Evolutionary conservation across 2,329 filamentous ascomycete species (phyloP).

Genomic region (Scorias spongiosa): DNA sequence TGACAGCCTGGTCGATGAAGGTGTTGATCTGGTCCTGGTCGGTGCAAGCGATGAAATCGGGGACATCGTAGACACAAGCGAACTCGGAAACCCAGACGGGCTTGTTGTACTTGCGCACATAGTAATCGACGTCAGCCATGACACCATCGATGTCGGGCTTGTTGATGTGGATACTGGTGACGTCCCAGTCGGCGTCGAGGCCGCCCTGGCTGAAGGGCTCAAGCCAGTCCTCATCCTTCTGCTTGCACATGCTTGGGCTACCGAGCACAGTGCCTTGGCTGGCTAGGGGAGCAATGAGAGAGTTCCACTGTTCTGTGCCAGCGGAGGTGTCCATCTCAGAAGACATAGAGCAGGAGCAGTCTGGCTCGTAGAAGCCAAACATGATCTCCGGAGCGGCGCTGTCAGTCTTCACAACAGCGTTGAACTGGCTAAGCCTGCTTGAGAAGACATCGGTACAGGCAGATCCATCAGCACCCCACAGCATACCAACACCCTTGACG

Average conservation of each 20-base stretch:
- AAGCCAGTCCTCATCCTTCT: slow-evolving; percentile 14
- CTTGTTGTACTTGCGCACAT: slow-evolving; percentile 12
- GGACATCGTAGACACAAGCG: slow-evolving; percentile 12
- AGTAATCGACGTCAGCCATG: slow-evolving; percentile 14
- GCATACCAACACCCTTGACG: slow-evolving; percentile 14
- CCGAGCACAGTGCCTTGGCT: slow-evolving; percentile 14
- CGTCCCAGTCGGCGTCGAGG: slow-evolving; percentile 9
- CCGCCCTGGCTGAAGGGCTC: slow-evolving; percentile 7
- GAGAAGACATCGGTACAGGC: slow-evolving; percentile 4
- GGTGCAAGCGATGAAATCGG: slow-evolving; percentile 10
- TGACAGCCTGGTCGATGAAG: slow-evolving; percentile 11
- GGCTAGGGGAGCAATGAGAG: slow-evolving; percentile 11
- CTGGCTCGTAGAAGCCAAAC: slow-evolving; percentile 19
- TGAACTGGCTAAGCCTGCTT: slow-evolving; percentile 8
- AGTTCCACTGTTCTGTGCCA: slow-evolving; percentile 11
- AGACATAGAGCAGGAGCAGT: slow-evolving; percentile 12
- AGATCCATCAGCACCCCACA: slow-evolving; percentile 12
- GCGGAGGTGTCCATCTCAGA: slow-evolving; percentile 9
- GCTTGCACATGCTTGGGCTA: slow-evolving; percentile 15
- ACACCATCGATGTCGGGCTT: slow-evolving; percentile 11
- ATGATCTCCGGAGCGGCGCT: slow-evolving; percentile 10
- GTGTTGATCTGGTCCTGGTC: slow-evolving; percentile 10
- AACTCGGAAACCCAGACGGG: slow-evolving; percentile 15
- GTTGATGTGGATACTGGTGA: slow-evolving; percentile 17
- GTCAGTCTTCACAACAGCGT: slow-evolving; percentile 5